These are phyloP conservation scores for Ceratocystis albifundus DNA, from an alignment of 2,329 filamentous ascomycete species.

Conservation along the genomic window DNA sequence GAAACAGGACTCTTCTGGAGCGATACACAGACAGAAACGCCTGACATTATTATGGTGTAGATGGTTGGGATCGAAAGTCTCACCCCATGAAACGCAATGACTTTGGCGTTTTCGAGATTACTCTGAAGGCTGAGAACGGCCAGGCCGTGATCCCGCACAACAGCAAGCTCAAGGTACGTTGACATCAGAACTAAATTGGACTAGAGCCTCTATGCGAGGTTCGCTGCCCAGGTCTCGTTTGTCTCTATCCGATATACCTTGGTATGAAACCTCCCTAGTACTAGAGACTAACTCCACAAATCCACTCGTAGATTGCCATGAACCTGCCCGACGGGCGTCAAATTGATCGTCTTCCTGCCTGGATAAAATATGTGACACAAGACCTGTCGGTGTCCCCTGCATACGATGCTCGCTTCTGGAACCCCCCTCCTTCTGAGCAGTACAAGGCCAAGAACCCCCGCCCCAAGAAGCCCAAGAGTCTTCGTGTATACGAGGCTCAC, in stretches of 20 bases:
- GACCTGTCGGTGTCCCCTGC: conserved; percentile 78
- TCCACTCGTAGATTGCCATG: conserved; percentile 58
- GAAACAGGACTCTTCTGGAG: background rate
- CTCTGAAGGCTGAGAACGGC: conserved; percentile 60
- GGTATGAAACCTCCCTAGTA: background rate
- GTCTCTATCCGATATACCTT: background rate
- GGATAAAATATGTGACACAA: conserved; percentile 96
- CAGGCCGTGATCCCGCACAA: conserved; percentile 76
- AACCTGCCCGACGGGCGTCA: conserved; percentile 66
- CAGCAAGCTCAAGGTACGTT: conserved; percentile 79
- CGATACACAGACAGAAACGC: conserved; percentile 1
- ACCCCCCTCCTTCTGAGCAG: conserved; percentile 62
- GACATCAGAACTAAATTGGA: background rate
- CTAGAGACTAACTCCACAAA: background rate
- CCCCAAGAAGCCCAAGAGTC: conserved; percentile 72
- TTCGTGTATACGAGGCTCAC: conserved; percentile 96
- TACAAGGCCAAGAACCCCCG: conserved; percentile 77
- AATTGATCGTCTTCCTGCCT: conserved; percentile 80
- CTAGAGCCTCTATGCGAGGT: background rate
- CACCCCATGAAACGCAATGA: conserved; percentile 78
- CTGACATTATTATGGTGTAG: conserved; percentile 33
- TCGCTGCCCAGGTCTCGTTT: too few relatives aligned
- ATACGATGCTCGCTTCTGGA: conserved; percentile 96
- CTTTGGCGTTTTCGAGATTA: conserved; percentile 80
- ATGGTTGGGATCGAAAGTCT: conserved; percentile 73